A percentile compares a stretch with the other conserved stretches of the same genome.
Conservation (phyloP, 73 alveolate genomes). For the Diophrys sp. region DNA sequence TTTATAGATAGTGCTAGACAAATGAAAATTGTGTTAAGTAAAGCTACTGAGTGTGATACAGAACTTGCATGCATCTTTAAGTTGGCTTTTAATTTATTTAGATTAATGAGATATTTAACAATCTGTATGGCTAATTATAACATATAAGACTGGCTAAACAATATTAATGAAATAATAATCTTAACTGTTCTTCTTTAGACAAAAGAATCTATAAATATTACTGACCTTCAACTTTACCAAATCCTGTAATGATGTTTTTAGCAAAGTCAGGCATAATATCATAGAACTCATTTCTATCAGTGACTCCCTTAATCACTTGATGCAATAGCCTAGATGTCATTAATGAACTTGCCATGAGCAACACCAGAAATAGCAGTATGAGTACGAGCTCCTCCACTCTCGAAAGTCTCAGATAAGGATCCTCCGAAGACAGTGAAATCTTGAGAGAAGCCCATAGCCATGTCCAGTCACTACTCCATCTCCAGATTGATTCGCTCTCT, state of each 20-base stretch:
- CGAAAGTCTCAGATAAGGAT: constrained; percentile 68
- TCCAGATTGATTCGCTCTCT: constrained; percentile 46
- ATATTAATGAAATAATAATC: too few relatives aligned
- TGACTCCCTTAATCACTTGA: constrained; percentile 35
- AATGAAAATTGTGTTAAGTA: too few relatives aligned
- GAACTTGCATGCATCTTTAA: too few relatives aligned
- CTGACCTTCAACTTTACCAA: constrained; percentile 64
- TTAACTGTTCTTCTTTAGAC: too few relatives aligned
- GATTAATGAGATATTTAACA: too few relatives aligned
- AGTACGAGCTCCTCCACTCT: constrained; percentile 63
- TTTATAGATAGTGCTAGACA: too few relatives aligned
- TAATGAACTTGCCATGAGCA: constrained; percentile 46
- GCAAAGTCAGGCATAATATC: constrained; percentile 65
- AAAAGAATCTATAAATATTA: too few relatives aligned
- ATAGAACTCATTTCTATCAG: constrained; percentile 52
- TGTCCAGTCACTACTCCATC: constrained; percentile 77
- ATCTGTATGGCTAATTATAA: too few relatives aligned
- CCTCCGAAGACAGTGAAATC: constrained; percentile 76
- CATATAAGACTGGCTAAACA: too few relatives aligned
- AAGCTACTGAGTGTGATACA: too few relatives aligned
- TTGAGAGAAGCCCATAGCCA: constrained; percentile 58
- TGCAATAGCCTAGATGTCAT: constrained; percentile 62
- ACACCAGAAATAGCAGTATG: constrained; percentile 63
- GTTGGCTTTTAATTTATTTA: too few relatives aligned
- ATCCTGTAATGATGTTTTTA: constrained; percentile 56